A percentile compares a stretch with the other conserved stretches of the same genome.
Evolutionary conservation across 371 early-diverging fungal genomes (phyloP).

Genomic region (Apophysomyces sp.): DNA sequence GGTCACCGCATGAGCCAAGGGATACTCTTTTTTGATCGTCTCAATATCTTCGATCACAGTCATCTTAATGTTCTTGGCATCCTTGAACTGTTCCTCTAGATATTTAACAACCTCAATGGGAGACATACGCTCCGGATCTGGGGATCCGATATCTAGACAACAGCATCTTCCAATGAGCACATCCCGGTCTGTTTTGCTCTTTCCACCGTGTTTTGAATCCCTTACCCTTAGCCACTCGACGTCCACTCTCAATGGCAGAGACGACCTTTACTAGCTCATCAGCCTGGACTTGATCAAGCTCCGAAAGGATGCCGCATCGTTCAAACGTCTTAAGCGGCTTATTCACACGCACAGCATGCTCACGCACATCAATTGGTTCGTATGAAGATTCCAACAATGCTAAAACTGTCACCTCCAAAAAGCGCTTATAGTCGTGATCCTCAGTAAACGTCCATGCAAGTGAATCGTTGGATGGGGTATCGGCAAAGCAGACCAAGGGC

Average conservation of each 20-base stretch:
- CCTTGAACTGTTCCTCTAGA: slow-evolving; percentile 55
- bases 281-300: slow-evolving; percentile 25
- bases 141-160: slow-evolving; percentile 72
- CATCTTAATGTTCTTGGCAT: slow-evolving; percentile 54
- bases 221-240: slow-evolving; percentile 65
- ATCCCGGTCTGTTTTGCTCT: neutral
- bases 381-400: slow-evolving; percentile 73
- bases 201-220: neutral
- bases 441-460: slow-evolving; percentile 33
- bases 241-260: slow-evolving; percentile 75
- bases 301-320: slow-evolving; percentile 48
- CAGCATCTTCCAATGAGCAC: neutral
- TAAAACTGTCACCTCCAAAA: slow-evolving; percentile 72
- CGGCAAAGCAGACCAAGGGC: slow-evolving; percentile 64
- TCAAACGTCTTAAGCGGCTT: slow-evolving; percentile 48
- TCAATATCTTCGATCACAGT: slow-evolving; percentile 68
- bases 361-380: slow-evolving; percentile 82
- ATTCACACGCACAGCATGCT: slow-evolving; percentile 50
- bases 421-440: slow-evolving; percentile 60
- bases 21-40: slow-evolving; percentile 75
- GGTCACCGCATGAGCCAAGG: slow-evolving; percentile 81
- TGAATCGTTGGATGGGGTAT: slow-evolving; percentile 30
- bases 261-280: slow-evolving; percentile 39
- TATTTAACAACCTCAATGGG: slow-evolving; percentile 76
- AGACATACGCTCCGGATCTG: slow-evolving; percentile 88